Percentiles rank a stretch among this genome's conserved stretches.
These are phyloP conservation scores for Phytophthora vignae DNA, from an alignment of 352 stramenopile species.

Conservation along the genomic window DNA sequence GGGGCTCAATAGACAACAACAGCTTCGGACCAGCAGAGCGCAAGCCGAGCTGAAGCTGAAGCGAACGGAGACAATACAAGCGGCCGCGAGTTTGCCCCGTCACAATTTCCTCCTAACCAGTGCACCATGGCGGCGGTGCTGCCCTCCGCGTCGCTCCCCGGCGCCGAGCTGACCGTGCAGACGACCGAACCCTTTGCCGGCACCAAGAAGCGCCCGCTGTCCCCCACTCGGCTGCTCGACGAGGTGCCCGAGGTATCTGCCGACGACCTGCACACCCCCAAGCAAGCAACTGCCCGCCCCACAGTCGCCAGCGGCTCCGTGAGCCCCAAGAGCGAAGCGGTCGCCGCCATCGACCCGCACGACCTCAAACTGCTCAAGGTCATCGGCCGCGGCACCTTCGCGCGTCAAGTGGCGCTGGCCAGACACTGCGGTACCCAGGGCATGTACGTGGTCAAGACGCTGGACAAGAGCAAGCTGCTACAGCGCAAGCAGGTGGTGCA, in stretches of 20 bases:
- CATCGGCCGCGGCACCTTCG: conserved; percentile 87
- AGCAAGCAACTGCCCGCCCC: not conserved
- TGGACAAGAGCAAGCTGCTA: conserved; percentile 80
- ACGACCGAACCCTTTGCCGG: conserved; percentile 14
- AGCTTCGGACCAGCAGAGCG: conserved; percentile 13
- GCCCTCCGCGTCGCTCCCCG: conserved; percentile 19
- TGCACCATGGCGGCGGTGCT: conserved; percentile 41
- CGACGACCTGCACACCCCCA: conserved; percentile 43
- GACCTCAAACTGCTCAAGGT: conserved; percentile 86
- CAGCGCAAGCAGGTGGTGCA: conserved; percentile 82
- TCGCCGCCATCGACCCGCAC: conserved; percentile 55
- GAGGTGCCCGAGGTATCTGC: conserved; percentile 26
- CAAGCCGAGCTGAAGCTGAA: conserved; percentile 15
- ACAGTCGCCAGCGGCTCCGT: conserved; percentile 5
- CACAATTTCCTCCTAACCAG: conserved; percentile 18
- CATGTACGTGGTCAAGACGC: conserved; percentile 85
- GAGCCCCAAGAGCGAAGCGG: conserved; percentile 25
- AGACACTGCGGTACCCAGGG: conserved; percentile 56
- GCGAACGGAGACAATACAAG: conserved; percentile 22
- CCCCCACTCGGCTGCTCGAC: conserved; percentile 29
- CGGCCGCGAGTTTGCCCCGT: conserved; percentile 11
- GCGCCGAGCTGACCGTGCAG: conserved; percentile 19
- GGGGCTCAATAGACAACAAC: conserved; percentile 26
- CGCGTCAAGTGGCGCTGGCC: conserved; percentile 82
- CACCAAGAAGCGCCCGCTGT: conserved; percentile 44